phyloP scores from a whole-genome alignment of 164 flowering plant species.

The Stephania yunnanensis region DNA sequence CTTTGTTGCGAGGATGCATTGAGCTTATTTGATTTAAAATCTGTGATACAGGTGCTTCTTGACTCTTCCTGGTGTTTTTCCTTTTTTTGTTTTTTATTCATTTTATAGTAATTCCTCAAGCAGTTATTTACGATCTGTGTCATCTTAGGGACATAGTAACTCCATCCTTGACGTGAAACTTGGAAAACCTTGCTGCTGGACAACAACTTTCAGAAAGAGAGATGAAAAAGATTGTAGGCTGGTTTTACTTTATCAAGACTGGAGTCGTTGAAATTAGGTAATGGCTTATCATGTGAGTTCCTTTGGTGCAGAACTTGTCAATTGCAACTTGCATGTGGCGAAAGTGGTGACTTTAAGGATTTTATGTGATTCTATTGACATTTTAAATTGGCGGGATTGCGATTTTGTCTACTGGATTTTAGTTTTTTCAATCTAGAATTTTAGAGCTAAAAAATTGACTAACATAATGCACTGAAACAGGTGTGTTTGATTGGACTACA shows the following conservation, averaged over 20 bases:
- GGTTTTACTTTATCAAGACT: constrained; percentile 55
- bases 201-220: constrained; percentile 46
- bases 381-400: neutral
- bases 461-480: neutral
- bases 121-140: constrained; percentile 2
- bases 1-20: constrained; percentile 66
- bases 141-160: constrained; percentile 53
- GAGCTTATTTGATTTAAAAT: constrained; percentile 47
- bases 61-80: constrained; percentile 8
- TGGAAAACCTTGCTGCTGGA: constrained; percentile 66
- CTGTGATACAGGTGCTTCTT: constrained; percentile 50
- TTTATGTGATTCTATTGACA: neutral
- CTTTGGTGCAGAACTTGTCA: neutral
- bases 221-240: constrained; percentile 45
- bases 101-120: constrained; percentile 5
- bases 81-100: neutral
- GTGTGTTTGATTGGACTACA: neutral
- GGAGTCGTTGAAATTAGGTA: constrained; percentile 67
- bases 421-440: neutral
- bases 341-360: neutral
- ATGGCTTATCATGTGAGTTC: constrained; percentile 4
- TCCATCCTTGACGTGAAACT: constrained; percentile 61
- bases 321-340: neutral
- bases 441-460: neutral
- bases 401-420: neutral